These are phyloP conservation scores for Oryza glaberrima DNA, from an alignment of 176 grass and related monocot genomes.

Conservation along the genomic window DNA sequence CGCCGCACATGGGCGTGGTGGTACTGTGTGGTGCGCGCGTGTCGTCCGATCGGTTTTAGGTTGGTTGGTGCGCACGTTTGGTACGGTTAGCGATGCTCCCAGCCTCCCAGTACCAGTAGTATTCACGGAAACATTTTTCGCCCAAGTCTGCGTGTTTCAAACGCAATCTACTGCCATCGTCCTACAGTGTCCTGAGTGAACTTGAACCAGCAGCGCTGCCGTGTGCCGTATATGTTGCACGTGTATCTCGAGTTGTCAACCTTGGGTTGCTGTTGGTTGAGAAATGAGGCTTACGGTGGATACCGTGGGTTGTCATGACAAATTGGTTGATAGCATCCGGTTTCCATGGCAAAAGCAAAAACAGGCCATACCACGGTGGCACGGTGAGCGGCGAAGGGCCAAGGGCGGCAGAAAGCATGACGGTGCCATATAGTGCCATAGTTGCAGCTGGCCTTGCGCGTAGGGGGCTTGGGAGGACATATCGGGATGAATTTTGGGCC, in stretches of 20 bases:
- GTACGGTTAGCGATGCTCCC: too few relatives aligned
- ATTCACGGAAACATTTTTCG: too few relatives aligned
- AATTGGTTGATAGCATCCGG: not conserved
- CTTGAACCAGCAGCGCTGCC: too few relatives aligned
- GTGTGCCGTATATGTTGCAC: not conserved
- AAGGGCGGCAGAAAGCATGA: too few relatives aligned
- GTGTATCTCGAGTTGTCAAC: not conserved
- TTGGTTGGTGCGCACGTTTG: not conserved
- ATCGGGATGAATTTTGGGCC: not conserved
- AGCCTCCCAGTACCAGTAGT: too few relatives aligned
- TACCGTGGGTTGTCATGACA: not conserved
- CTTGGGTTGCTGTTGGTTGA: too few relatives aligned
- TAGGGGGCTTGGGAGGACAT: not conserved
- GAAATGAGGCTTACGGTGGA: too few relatives aligned
- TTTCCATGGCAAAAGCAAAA: not conserved
- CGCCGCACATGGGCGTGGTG: not conserved
- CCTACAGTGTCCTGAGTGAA: not conserved
- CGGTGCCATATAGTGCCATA: too few relatives aligned
- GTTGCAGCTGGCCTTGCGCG: too few relatives aligned
- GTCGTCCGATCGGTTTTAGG: not conserved
- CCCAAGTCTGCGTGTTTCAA: not conserved
- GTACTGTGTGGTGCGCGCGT: not conserved
- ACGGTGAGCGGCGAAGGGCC: not conserved
- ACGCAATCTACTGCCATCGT: not conserved
- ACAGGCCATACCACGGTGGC: not conserved